Percentiles rank a stretch among this genome's conserved stretches.
Conservation (phyloP, 345 rosid species). For the Citrus maxima region DNA sequence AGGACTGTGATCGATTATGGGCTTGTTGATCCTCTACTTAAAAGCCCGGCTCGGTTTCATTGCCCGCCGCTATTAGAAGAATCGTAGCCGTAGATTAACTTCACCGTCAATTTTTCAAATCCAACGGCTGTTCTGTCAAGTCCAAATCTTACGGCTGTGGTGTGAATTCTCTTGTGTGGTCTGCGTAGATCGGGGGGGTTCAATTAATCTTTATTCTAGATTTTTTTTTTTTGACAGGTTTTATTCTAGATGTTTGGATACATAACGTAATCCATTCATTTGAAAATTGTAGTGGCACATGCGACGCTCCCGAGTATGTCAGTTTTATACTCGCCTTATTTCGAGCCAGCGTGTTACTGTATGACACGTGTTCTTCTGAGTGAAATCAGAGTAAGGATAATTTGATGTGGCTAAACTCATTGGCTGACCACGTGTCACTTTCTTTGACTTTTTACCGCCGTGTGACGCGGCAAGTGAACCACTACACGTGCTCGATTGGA, state of each 20-base stretch:
- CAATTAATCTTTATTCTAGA: neutral
- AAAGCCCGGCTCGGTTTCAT: constrained; percentile 27
- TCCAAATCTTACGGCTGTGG: constrained; percentile 6
- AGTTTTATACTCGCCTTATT: neutral
- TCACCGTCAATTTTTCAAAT: constrained; percentile 30
- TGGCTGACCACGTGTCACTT: constrained; percentile 26
- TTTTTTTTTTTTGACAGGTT: too few species aligned
- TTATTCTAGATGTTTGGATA: neutral
- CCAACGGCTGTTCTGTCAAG: constrained; percentile 7
- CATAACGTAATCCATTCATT: neutral
- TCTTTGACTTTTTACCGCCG: constrained; percentile 26
- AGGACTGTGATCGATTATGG: constrained; percentile 2
- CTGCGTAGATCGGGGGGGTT: constrained; percentile 7
- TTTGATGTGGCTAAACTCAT: neutral
- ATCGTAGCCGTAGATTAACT: constrained; percentile 35
- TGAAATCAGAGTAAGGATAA: neutral
- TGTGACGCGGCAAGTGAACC: constrained; percentile 30
- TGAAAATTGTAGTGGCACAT: neutral
- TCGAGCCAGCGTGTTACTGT: neutral
- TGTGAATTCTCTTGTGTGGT: neutral
- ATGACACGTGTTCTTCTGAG: neutral
- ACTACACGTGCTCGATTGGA: constrained; percentile 14
- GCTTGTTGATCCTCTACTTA: constrained; percentile 32
- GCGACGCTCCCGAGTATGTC: neutral
- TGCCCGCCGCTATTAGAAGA: constrained; percentile 24